Evolutionary conservation across 2,329 filamentous ascomycete genomes (phyloP), one percentile per base, ranked within the genome.

Genomic region (Trichothecium roseum): DNA sequence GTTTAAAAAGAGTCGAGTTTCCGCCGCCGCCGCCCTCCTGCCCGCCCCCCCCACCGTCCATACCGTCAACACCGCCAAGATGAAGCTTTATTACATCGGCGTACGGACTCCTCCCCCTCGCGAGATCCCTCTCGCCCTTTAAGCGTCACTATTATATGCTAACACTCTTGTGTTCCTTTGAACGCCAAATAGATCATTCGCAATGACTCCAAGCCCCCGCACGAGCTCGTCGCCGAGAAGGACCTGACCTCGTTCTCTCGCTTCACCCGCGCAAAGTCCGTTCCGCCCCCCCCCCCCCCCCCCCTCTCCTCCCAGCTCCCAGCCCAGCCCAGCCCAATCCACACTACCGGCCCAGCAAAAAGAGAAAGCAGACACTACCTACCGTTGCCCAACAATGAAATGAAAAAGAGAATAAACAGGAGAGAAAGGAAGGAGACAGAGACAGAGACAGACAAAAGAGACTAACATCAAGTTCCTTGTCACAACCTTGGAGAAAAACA

Each of bases 171-270:
- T 24, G 20, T 22, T 35, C 29, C n/a, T n/a, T 30, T 36, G 31
- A 40, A 51, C 8, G 17, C 15, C 20, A 15, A n/a, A 27, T 37
- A 93, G 86, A 75, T 94, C 59, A 69, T 91, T 55, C 83, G 81
- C 62, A 91, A 91, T 63, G 79, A 84, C 53, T 63, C 62, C 49
- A 78, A 82, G 62, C 83, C 85, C 33, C 76, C 83, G 34, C 64
- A 84, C 49, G 84, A 94, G 65, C 69, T 94, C 43, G 75, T 72
- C 56, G 68, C 73, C 46, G 86, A 85, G 60, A 81, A 79, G 57
- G 83, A 93, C 50, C 71, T 94, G 45, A 78, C 69, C 57, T 75
- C 72, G 48, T 91, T 84, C 66, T 86, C 78, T 40, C 76, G 81
- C 59, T 94, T 93, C 66, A 89, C 83, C 44, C 70, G 78, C 45